Percentiles rank a stretch among this genome's conserved stretches.
Evolutionary conservation across 345 rosid species (phyloP).

Genomic region (Carallia brachiata): DNA sequence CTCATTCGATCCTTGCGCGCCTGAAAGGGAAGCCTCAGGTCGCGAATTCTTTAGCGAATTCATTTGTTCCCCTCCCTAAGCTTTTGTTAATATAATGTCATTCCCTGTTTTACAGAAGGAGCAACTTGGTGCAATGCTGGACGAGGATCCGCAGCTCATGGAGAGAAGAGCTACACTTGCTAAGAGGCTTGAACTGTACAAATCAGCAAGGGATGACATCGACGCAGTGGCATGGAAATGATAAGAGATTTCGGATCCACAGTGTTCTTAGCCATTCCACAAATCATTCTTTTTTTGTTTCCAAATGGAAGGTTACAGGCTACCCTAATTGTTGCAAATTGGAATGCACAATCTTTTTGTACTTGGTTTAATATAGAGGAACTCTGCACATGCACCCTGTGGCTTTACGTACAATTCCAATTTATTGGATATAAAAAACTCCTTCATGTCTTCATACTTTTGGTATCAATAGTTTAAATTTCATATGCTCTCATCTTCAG

Average conservation of each 20-base stretch:
- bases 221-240: slow-evolving; percentile 95
- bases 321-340: slow-evolving; percentile 9
- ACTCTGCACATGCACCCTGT: too few relatives aligned
- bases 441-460: too few relatives aligned
- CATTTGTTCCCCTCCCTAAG: background rate
- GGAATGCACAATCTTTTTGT: slow-evolving; percentile 22
- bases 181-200: slow-evolving; percentile 89
- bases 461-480: too few relatives aligned
- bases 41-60: background rate
- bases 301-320: background rate
- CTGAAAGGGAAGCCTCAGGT: background rate
- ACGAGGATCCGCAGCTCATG: slow-evolving; percentile 97
- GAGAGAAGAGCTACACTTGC: slow-evolving; percentile 69
- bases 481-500: too few relatives aligned
- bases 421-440: too few relatives aligned
- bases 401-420: too few relatives aligned
- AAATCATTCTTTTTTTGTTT: background rate
- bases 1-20: too few relatives aligned
- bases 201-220: slow-evolving; percentile 94
- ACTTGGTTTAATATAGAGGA: background rate
- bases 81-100: background rate
- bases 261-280: background rate
- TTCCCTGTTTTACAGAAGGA: slow-evolving; percentile 55
- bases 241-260: slow-evolving; percentile 3
- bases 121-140: slow-evolving; percentile 87